phyloP scores from a whole-genome alignment of 345 rosid species.

The Hibiscus trionum region DNA sequence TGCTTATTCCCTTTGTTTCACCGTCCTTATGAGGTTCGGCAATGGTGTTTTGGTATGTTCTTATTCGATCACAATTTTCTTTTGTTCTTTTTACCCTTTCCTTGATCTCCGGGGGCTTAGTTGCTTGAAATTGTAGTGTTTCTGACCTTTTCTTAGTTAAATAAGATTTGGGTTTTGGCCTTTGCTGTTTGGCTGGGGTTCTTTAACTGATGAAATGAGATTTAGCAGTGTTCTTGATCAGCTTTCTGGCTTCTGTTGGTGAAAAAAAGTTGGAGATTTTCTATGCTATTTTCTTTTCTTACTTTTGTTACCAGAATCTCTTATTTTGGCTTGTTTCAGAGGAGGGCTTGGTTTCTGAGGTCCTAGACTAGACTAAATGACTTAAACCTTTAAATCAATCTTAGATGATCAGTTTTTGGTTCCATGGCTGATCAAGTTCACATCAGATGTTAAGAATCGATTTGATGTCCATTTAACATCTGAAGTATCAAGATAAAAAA shows the following conservation, averaged over 20 bases:
- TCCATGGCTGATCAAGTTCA: not conserved
- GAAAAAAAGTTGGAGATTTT: not conserved
- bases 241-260: not conserved
- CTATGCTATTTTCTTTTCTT: not conserved
- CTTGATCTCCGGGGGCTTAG: too few species aligned
- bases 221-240: too few species aligned
- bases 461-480: not conserved
- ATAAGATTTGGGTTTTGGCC: not conserved
- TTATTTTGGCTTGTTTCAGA: not conserved
- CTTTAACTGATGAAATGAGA: not conserved
- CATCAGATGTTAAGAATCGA: too few species aligned
- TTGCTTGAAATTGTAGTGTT: not conserved
- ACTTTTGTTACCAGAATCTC: not conserved
- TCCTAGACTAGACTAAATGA: not conserved
- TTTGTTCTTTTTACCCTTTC: not conserved
- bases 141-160: not conserved
- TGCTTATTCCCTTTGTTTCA: constrained; percentile 57
- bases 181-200: not conserved
- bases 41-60: constrained; percentile 53
- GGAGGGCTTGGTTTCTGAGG: not conserved
- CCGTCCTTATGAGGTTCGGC: constrained; percentile 56
- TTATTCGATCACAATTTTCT: not conserved
- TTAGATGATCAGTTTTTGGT: not conserved
- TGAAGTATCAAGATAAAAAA: not conserved
- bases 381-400: not conserved